These are phyloP conservation scores for Schizosaccharomyces japonicus DNA, from an alignment of 805 yeast genomes.

Conservation along the genomic window DNA sequence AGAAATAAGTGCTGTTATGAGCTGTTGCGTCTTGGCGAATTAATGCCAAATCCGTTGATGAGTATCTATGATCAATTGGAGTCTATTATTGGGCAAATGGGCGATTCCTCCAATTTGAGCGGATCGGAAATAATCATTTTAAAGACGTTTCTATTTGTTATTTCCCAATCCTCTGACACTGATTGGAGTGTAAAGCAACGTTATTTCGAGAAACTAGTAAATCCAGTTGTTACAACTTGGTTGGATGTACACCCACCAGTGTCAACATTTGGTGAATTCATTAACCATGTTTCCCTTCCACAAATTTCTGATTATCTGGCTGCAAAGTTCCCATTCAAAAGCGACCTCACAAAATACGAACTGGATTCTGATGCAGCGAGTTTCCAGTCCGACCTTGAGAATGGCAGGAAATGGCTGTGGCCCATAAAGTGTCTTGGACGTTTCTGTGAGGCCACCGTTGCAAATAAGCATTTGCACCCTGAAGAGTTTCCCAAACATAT, in stretches of 20 bases:
- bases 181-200: conserved; percentile 42
- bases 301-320: conserved; percentile 64
- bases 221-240: conserved; percentile 84
- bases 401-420: conserved; percentile 80
- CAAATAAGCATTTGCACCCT: conserved; percentile 41
- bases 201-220: conserved; percentile 67
- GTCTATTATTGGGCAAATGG: conserved; percentile 45
- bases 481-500: conserved; percentile 55
- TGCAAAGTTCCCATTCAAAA: conserved; percentile 52
- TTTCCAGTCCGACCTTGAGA: conserved; percentile 55
- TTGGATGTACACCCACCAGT: conserved; percentile 78
- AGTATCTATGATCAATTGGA: conserved; percentile 65
- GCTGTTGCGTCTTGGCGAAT: conserved; percentile 71
- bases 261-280: conserved; percentile 82
- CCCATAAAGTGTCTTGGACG: conserved; percentile 91
- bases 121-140: conserved; percentile 87
- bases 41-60: conserved; percentile 79
- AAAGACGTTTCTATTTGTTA: conserved; percentile 73
- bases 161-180: conserved; percentile 56
- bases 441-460: conserved; percentile 85
- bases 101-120: conserved; percentile 45
- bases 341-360: conserved; percentile 52
- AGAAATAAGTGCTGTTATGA: conserved; percentile 88
- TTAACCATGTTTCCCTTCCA: conserved; percentile 91
- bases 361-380: conserved; percentile 77